These are phyloP conservation scores for Rhizopus microsporus DNA, from an alignment of 371 early-diverging fungal species.

Conservation along the genomic window DNA sequence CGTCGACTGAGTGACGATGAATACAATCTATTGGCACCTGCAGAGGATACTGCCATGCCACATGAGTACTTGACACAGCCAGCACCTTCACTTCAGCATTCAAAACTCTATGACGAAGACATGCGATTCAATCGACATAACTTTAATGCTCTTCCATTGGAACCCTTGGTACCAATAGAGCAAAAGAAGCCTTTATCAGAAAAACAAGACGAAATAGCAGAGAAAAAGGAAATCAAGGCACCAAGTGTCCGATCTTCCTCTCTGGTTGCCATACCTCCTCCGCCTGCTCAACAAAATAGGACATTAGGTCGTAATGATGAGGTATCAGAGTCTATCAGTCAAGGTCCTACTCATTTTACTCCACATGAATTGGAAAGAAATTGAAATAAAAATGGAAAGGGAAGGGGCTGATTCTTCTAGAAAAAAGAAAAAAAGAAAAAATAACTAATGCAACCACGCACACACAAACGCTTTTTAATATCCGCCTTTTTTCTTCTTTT, in stretches of 20 bases:
- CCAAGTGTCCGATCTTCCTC: background rate
- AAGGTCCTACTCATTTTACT: slow-evolving; percentile 11
- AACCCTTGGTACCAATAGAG: slow-evolving; percentile 10
- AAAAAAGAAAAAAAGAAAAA: too few relatives aligned
- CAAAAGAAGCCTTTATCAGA: slow-evolving; percentile 1
- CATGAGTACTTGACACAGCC: slow-evolving; percentile 23
- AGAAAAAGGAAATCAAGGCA: slow-evolving; percentile 5
- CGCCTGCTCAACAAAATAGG: slow-evolving; percentile 10
- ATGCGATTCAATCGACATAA: slow-evolving; percentile 10
- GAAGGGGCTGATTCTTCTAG: too few relatives aligned
- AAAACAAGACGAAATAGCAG: background rate
- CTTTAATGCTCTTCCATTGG: slow-evolving; percentile 21
- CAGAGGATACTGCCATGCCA: slow-evolving; percentile 6
- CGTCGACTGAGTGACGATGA: slow-evolving; percentile 25
- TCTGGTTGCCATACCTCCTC: slow-evolving; percentile 6
- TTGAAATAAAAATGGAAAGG: slow-evolving; percentile 1
- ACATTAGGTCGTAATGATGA: slow-evolving; percentile 14
- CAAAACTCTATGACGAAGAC: slow-evolving; percentile 20
- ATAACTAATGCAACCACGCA: background rate
- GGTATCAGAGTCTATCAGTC: slow-evolving; percentile 4
- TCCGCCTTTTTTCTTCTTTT: background rate
- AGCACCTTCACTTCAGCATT: slow-evolving; percentile 11
- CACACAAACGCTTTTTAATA: background rate
- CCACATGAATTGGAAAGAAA: slow-evolving; percentile 25
- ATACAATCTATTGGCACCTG: slow-evolving; percentile 13